Conservation (phyloP, 1,284 basidiomycete genomes). For the Microbotryum saponariae region DNA sequence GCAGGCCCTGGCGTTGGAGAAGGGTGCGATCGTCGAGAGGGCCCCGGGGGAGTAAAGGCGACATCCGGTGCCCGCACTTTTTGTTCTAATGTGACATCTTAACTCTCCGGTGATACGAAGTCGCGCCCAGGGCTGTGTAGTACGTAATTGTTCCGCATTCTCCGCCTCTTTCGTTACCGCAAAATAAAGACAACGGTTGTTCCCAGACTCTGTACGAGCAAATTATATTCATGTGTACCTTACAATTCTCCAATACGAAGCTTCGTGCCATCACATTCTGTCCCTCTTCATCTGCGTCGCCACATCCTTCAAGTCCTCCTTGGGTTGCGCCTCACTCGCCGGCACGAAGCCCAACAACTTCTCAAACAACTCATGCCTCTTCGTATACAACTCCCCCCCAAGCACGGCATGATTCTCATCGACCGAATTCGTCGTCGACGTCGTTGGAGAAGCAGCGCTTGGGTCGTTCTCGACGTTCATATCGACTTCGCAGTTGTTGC, state of each 20-base stretch:
- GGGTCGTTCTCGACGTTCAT: neutral
- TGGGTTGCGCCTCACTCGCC: slow-evolving; percentile 35
- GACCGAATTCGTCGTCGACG: neutral
- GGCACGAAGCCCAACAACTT: slow-evolving; percentile 38
- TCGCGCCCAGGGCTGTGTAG: too few species aligned
- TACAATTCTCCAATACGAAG: too few species aligned
- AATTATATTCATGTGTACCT: too few species aligned
- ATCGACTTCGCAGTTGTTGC: slow-evolving; percentile 18
- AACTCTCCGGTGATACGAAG: too few species aligned
- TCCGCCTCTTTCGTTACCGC: too few species aligned
- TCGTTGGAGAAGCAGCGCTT: neutral
- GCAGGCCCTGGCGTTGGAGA: neutral
- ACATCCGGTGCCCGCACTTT: neutral
- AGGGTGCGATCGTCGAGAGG: neutral
- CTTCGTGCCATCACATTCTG: too few species aligned
- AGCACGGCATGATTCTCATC: neutral
- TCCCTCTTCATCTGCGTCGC: slow-evolving; percentile 4
- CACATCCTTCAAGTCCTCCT: slow-evolving; percentile 34
- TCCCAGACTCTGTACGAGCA: too few species aligned
- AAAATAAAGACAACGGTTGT: too few species aligned
- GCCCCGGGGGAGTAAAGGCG: neutral
- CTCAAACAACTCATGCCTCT: slow-evolving; percentile 36
- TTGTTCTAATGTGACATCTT: neutral
- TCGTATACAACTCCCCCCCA: slow-evolving; percentile 23
- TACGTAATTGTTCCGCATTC: too few species aligned